Evolutionary conservation across 192 early-diverging fungal species (phyloP).

Genomic region (Coemansia sp.): DNA sequence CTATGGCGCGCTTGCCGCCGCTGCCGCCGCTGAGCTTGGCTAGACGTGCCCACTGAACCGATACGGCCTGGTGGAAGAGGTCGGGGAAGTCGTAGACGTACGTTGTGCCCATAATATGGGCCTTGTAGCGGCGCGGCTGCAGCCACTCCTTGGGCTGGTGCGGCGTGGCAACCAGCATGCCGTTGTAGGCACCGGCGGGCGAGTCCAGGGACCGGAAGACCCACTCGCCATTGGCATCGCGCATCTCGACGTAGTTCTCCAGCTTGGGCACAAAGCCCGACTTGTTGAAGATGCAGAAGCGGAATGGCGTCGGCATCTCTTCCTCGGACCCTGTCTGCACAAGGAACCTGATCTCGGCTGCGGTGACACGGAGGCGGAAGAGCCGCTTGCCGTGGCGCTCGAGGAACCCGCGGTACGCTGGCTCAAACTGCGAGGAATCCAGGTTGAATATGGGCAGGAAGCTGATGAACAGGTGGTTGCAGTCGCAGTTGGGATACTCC

Average conservation of each 20-base stretch:
- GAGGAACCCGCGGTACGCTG: constrained; percentile 82
- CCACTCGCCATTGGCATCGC: constrained; percentile 76
- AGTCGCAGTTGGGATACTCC: constrained; percentile 92
- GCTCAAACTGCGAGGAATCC: constrained; percentile 79
- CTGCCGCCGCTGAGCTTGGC: constrained; percentile 21
- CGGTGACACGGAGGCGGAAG: constrained; percentile 90
- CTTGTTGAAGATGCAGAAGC: constrained; percentile 89
- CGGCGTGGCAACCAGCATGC: constrained; percentile 74
- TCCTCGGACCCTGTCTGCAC: constrained; percentile 66
- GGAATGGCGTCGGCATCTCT: constrained; percentile 73
- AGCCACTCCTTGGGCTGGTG: constrained; percentile 94
- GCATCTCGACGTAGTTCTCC: constrained; percentile 90
- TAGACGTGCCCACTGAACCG: constrained; percentile 71
- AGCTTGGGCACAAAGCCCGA: constrained; percentile 90
- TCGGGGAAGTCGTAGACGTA: constrained; percentile 99
- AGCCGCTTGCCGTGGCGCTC: constrained; percentile 93
- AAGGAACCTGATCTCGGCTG: constrained; percentile 96
- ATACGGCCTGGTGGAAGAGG: constrained; percentile 86
- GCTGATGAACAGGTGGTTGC: constrained; percentile 99
- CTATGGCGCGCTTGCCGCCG: constrained; percentile 24
- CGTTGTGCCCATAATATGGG: constrained; percentile 96
- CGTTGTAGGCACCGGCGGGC: constrained; percentile 77
- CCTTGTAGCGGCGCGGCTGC: constrained; percentile 96
- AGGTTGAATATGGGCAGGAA: constrained; percentile 95
- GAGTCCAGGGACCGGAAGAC: constrained; percentile 82